Evolutionary conservation across 306 rosid genomes (phyloP), one percentile per base, ranked within the genome.

Genomic region (Lablab purpureus): DNA sequence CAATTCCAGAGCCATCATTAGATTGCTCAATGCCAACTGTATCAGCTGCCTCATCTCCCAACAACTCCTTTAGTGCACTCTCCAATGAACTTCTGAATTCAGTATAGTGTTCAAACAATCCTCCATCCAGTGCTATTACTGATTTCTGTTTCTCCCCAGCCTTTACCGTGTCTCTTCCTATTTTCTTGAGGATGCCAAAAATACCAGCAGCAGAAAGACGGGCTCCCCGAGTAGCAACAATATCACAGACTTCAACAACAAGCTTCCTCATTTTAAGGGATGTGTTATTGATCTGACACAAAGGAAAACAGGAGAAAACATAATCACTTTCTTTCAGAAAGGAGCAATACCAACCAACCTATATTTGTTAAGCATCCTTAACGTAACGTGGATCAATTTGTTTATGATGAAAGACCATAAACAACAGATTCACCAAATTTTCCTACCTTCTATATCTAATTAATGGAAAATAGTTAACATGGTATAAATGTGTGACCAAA

Each of bases 1-100:
- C 99, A 43, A 93, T 86, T 70, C 99, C 99, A 0, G 99, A 96
- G 55, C 99, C 99, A 46, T 96, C 99, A 2, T 84, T 93, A 36
- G 91, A 90, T 58, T 83, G 98, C 87, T 89, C 90, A 36, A 91
- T 22, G 6, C 84, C 85, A 73, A 93, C 47, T 81, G 80, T 83
- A 40, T 85, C 84, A 3, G 97, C 89, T 13, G 78, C 91, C 54
- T 90, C 87, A 19, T 82, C 96, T 64, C 99, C 99, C 71, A 96
- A 65, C 86, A 96, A 85, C 78, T 93, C 99, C 65, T 88, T 84
- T 41, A 96, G 83, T 59, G 99, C 71, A 75, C 84, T 80, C 94
- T 93, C 96, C 92, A 96, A 75, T 76, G 91, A 78, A 81, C 74
- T 73, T 13, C 96, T 87, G 93, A 96, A 93, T 79, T 90, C 85